Evolutionary conservation across 306 rosid genomes (phyloP), one percentile per base, ranked within the genome.

Genomic region (Pueraria montana): DNA sequence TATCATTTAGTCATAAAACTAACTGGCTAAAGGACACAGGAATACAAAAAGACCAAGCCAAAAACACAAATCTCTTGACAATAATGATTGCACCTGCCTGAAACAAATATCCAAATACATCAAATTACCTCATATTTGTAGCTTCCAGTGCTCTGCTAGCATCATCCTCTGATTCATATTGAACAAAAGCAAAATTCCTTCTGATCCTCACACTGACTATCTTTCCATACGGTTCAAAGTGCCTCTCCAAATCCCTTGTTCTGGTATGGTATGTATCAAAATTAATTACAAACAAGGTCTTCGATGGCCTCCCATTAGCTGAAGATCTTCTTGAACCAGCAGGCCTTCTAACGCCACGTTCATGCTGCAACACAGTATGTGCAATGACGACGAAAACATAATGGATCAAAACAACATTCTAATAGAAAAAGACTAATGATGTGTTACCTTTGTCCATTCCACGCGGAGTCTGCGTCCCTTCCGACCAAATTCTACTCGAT

Each of bases 231-330:
- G 94, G 88, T 82, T 96, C 98, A 83, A 96, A 96, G 84, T 96
- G 99, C 88, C 94, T 91, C 93, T 96, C 99, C 92, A 96, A 86
- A 85, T 96, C 99, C 87, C 88, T 92, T 48, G 97, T 94, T 91
- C 98, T 87, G 75, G 98, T 94, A 82, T 92, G 87, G 82, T 89
- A 86, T 48, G 99, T 91, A 83, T 96, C 99, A 85, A 96, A 96
- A 80, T 96, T 96, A 50, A 96, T 96, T 26, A 94, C 99, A 86
- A 96, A 96, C 78, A 96, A 77, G 72, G 99, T 94, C 89, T 92
- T 96, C 56, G 98, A 94, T 21, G 97, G 99, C 68, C 91, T 91
- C n/a, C 77, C 84, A 82, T 79, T 90, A 61, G 91, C 74, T 9
- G 98, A 87, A 55, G 99, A 88, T 85, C 90, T 91, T 89, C 88